A percentile compares a stretch with the other conserved stretches of the same genome.
phyloP scores from a whole-genome alignment of 2,329 filamentous ascomycete genomes.

The Sclerotinia subarctica region DNA sequence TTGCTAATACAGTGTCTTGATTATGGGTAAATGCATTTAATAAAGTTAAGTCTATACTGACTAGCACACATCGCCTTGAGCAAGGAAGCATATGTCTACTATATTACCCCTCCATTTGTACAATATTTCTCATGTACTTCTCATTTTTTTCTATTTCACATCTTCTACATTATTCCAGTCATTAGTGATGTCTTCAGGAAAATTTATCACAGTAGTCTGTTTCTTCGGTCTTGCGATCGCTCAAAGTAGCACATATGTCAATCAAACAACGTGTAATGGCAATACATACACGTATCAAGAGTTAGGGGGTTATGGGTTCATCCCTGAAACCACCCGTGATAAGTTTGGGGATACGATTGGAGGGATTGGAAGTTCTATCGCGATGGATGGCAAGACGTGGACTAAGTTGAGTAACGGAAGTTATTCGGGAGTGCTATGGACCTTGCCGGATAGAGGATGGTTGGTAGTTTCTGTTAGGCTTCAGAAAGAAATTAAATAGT shows the following conservation, averaged over 20 bases:
- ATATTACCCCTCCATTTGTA: conserved; percentile 12
- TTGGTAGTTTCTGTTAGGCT: conserved; percentile 33
- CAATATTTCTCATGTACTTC: neutral
- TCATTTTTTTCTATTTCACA: neutral
- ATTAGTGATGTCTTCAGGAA: conserved; percentile 24
- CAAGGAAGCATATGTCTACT: neutral
- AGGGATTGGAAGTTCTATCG: conserved; percentile 62
- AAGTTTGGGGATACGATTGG: conserved; percentile 68
- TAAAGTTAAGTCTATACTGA: neutral
- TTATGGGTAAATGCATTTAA: neutral
- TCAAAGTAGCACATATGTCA: conserved; percentile 21
- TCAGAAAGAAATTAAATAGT: neutral
- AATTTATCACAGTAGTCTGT: conserved; percentile 8
- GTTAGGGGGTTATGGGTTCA: conserved; percentile 63
- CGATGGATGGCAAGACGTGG: conserved; percentile 60
- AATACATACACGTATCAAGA: conserved; percentile 62
- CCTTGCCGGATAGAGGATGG: conserved; percentile 67
- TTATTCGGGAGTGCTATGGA: conserved; percentile 60
- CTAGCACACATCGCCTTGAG: neutral
- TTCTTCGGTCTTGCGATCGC: conserved; percentile 19
- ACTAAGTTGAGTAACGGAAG: conserved; percentile 47
- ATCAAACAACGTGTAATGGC: conserved; percentile 44
- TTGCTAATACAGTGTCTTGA: neutral
- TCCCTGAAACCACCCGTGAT: conserved; percentile 57
- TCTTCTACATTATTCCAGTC: neutral